A percentile compares a stretch with the other conserved stretches of the same genome.
These are phyloP conservation scores for Myxozyma udenii DNA, from an alignment of 805 yeast species.

Conservation along the genomic window DNA sequence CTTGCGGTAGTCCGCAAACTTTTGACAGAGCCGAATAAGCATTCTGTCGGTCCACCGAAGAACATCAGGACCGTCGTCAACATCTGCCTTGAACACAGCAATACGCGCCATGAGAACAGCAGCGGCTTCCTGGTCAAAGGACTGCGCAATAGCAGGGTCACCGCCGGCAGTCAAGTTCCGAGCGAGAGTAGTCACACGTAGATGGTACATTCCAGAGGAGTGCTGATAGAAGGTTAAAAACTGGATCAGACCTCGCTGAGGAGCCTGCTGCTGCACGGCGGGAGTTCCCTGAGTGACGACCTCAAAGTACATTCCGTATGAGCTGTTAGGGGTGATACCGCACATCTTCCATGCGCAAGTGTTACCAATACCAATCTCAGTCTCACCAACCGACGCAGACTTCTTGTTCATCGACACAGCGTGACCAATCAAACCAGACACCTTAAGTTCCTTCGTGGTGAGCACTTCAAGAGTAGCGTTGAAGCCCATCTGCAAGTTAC, in stretches of 20 bases:
- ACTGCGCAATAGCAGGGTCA: slow-evolving; percentile 51
- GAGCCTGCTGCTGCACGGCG: slow-evolving; percentile 30
- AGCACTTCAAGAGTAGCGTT: slow-evolving; percentile 85
- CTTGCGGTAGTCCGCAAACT: slow-evolving; percentile 88
- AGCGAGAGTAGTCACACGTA: slow-evolving; percentile 84
- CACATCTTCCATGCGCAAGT: slow-evolving; percentile 86
- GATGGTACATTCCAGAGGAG: slow-evolving; percentile 83
- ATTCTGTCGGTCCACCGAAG: slow-evolving; percentile 93
- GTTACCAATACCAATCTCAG: slow-evolving; percentile 92
- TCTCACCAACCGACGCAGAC: slow-evolving; percentile 79
- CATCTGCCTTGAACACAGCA: slow-evolving; percentile 75
- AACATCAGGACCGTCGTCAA: slow-evolving; percentile 89
- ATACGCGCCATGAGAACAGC: slow-evolving; percentile 90
- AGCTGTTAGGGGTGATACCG: slow-evolving; percentile 77
- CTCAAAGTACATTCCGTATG: slow-evolving; percentile 88
- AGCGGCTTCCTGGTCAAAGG: slow-evolving; percentile 99
- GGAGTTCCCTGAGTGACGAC: slow-evolving; percentile 40
- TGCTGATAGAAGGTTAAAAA: slow-evolving; percentile 92
- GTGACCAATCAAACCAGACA: slow-evolving; percentile 92
- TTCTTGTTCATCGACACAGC: slow-evolving; percentile 66
- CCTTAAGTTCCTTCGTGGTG: slow-evolving; percentile 81
- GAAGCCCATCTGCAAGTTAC: slow-evolving; percentile 83
- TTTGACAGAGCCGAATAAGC: slow-evolving; percentile 83
- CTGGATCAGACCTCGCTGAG: slow-evolving; percentile 53
- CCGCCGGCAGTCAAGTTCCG: slow-evolving; percentile 54